These are phyloP conservation scores for Scleroderma citrinum DNA, from an alignment of 768 basidiomycete species.

Conservation along the genomic window DNA sequence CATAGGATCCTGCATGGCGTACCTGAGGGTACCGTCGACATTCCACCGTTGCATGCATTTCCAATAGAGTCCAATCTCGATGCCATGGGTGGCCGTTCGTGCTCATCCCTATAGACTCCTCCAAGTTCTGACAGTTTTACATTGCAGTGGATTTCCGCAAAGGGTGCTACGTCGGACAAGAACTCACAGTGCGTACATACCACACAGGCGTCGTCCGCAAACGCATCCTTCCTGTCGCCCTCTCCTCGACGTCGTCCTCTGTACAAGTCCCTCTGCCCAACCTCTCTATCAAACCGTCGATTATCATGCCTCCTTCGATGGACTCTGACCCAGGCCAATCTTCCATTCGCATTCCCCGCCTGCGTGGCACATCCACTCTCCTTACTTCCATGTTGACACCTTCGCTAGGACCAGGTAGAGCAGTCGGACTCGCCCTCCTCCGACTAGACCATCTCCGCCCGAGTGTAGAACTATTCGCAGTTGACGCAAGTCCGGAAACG, in stretches of 20 bases:
- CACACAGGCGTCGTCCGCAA: slow-evolving; percentile 91
- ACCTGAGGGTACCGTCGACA: slow-evolving; percentile 80
- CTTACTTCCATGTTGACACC: too few relatives aligned
- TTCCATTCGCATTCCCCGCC: too few relatives aligned
- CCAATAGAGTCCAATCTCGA: slow-evolving; percentile 96
- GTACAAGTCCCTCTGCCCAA: slow-evolving; percentile 11
- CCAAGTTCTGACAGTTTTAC: not conserved
- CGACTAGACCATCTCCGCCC: slow-evolving; percentile 60
- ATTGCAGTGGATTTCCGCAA: slow-evolving; percentile 87
- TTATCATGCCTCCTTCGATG: not conserved
- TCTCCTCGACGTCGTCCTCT: slow-evolving; percentile 28
- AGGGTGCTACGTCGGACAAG: slow-evolving; percentile 98
- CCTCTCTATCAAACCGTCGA: slow-evolving; percentile 21
- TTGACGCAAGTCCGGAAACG: slow-evolving; percentile 9
- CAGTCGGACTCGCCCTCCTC: slow-evolving; percentile 73
- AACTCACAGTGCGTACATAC: slow-evolving; percentile 93
- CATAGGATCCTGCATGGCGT: slow-evolving; percentile 81
- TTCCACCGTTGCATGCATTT: slow-evolving; percentile 69
- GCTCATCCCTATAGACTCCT: not conserved
- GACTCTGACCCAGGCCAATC: slow-evolving; percentile 13
- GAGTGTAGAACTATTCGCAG: slow-evolving; percentile 16
- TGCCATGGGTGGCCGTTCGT: slow-evolving; percentile 86
- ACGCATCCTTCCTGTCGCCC: too few relatives aligned
- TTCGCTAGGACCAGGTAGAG: slow-evolving; percentile 18
- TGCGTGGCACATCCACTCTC: too few relatives aligned